phyloP scores from a whole-genome alignment of 495 filamentous ascomycete genomes.

The Daldinia caldariorum region DNA sequence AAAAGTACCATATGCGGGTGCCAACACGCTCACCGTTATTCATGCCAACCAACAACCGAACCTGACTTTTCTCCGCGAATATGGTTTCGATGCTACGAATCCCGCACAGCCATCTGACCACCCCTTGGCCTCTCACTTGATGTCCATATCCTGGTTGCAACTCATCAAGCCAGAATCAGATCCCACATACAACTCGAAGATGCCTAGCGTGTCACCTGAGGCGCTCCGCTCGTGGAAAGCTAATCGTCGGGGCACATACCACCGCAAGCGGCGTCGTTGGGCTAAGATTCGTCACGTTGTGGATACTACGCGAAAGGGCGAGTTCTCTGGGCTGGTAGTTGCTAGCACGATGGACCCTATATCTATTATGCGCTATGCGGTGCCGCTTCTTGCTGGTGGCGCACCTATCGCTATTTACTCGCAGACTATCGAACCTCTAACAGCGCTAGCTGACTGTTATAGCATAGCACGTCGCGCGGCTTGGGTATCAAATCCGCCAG shows the following conservation, averaged over 20 bases:
- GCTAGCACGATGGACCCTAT: conserved; percentile 81
- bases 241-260: conserved; percentile 80
- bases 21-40: conserved; percentile 87
- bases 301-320: conserved; percentile 75
- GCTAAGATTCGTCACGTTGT: conserved; percentile 71
- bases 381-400: conserved; percentile 84
- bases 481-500: conserved; percentile 59
- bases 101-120: conserved; percentile 69
- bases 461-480: conserved; percentile 77
- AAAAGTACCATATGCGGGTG: conserved; percentile 60
- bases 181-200: conserved; percentile 70
- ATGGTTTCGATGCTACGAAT: conserved; percentile 76
- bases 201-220: conserved; percentile 61
- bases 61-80: conserved; percentile 84
- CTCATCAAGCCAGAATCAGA: conserved; percentile 79
- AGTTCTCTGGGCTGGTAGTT: conserved; percentile 84
- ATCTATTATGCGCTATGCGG: conserved; percentile 73
- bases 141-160: conserved; percentile 89
- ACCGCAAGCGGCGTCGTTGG: conserved; percentile 87
- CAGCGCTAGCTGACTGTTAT: conserved; percentile 79
- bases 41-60: conserved; percentile 93
- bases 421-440: conserved; percentile 78
- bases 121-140: conserved; percentile 82
- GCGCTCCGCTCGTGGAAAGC: conserved; percentile 72
- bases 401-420: conserved; percentile 87